Base-by-base conservation (phyloP, 306 rosid species). In the Ceratonia siliqua region DNA sequence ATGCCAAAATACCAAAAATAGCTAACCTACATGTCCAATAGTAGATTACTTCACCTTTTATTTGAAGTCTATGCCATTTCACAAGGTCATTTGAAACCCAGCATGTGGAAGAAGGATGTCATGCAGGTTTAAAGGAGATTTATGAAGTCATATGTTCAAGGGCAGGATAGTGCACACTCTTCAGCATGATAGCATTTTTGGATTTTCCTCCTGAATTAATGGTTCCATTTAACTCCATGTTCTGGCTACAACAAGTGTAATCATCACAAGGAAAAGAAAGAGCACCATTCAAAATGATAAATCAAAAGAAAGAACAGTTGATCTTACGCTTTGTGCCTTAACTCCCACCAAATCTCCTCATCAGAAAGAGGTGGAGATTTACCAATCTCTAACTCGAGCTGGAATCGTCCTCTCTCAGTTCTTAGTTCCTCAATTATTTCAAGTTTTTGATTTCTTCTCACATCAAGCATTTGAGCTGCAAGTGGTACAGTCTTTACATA, bases 401-500 rank as follows among this genome's bases (percentile, higher is more conserved):
- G 78, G 76, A 87, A 79, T 63, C 98, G 85, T 20, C 89, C 88
- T 74, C 64, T 85, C 84, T 88, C 95, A 28, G 73, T 72, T 77
- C 82, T 91, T 74, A 94, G 74, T 72, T 85, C 91, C 73, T 89
- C 86, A 38, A 91, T 68, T 55, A 94, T 94, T 85, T 90, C 81
- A 62, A 94, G 93, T 79, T 94, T 94, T 79, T 94, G 98, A 80
- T 59, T 42, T 88, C 90, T 88, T 86, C 98, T 90, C 76, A 94
- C 95, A 32, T 94, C 98, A 46, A 94, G 97, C 74, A 94, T 42
- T 75, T 94, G 85, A 21, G 97, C 98, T 22, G 98, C 98, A 73
- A 94, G 93, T 61, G 98, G 98, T 57, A 94, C 98, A 1, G 85
- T 89, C 88, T 91, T 84, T 77, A 94, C 98, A 84, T 94, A 94